A percentile compares a stretch with the other conserved stretches of the same genome.
These are phyloP conservation scores for Penicillium sp. DNA, from an alignment of 2,329 filamentous ascomycete species.

Conservation along the genomic window DNA sequence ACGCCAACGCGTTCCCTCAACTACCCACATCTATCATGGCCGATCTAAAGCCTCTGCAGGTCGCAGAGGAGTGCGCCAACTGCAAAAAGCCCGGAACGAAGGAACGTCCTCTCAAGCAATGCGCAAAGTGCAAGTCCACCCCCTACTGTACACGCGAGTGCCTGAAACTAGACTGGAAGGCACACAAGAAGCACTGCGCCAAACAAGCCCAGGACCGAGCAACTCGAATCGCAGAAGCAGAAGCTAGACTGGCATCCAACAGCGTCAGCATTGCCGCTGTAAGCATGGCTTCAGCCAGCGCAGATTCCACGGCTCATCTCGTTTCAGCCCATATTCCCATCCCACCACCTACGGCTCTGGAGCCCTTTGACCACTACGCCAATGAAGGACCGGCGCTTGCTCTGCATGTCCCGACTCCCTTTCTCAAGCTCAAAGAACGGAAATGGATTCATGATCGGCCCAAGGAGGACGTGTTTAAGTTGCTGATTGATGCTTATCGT, in stretches of 20 bases:
- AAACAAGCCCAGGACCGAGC: slow-evolving; percentile 21
- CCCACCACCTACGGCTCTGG: too few relatives aligned
- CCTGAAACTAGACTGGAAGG: slow-evolving; percentile 57
- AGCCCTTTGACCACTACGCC: too few relatives aligned
- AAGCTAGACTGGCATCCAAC: not conserved
- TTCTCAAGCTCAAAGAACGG: slow-evolving; percentile 44
- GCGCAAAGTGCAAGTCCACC: not conserved
- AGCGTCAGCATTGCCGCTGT: not conserved
- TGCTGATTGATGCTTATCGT: slow-evolving; percentile 56
- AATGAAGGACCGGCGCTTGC: not conserved
- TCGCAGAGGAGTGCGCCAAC: not conserved
- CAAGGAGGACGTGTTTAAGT: slow-evolving; percentile 49
- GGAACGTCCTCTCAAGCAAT: not conserved
- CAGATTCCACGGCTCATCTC: too few relatives aligned
- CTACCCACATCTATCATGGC: not conserved
- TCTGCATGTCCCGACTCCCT: not conserved
- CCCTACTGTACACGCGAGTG: slow-evolving; percentile 59
- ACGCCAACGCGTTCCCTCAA: too few relatives aligned
- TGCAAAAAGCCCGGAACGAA: not conserved
- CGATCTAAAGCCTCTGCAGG: not conserved
- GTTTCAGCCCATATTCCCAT: too few relatives aligned
- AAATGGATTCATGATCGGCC: slow-evolving; percentile 53
- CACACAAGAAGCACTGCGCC: slow-evolving; percentile 52
- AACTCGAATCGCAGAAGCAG: not conserved
- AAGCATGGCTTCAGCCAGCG: too few relatives aligned